Percentiles rank a stretch among this genome's conserved stretches.
Evolutionary conservation across 139 green algal genomes (phyloP).

Genomic region (Closterium sp.): DNA sequence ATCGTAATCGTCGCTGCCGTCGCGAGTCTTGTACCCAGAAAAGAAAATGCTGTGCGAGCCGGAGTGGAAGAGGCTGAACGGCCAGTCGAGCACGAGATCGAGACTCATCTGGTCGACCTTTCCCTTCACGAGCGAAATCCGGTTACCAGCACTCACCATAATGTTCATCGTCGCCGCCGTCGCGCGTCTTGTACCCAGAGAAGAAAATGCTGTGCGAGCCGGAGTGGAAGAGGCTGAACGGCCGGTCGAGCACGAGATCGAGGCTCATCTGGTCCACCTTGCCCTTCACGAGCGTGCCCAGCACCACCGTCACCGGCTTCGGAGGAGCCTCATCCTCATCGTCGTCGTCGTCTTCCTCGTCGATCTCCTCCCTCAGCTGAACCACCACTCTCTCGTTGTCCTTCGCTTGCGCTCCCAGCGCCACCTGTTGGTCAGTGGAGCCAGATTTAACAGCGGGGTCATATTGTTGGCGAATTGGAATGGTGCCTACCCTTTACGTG

Average conservation of each 20-base stretch:
- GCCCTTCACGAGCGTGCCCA: conserved; percentile 28
- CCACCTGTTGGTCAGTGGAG: neutral
- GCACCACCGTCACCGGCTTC: neutral
- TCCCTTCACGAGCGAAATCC: neutral
- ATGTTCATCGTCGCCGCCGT: neutral
- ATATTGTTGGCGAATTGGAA: too few species aligned
- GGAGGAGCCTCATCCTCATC: neutral
- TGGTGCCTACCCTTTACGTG: too few species aligned
- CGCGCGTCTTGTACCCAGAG: conserved; percentile 6
- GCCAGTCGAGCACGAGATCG: neutral
- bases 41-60: neutral
- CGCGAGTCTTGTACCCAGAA: neutral
- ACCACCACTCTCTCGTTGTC: conserved; percentile 30
- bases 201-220: conserved; percentile 11
- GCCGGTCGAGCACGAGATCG: conserved; percentile 37
- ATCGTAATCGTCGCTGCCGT: neutral
- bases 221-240: conserved; percentile 27
- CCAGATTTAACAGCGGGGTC: too few species aligned
- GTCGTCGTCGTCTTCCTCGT: neutral
- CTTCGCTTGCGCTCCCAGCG: conserved; percentile 23
- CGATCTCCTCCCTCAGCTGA: neutral
- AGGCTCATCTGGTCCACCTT: conserved; percentile 33
- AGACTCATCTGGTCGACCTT: neutral
- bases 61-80: neutral
- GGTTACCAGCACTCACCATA: neutral